Base-by-base conservation (phyloP, 257 asterid species). In the Parsonsia alboflavescens region DNA sequence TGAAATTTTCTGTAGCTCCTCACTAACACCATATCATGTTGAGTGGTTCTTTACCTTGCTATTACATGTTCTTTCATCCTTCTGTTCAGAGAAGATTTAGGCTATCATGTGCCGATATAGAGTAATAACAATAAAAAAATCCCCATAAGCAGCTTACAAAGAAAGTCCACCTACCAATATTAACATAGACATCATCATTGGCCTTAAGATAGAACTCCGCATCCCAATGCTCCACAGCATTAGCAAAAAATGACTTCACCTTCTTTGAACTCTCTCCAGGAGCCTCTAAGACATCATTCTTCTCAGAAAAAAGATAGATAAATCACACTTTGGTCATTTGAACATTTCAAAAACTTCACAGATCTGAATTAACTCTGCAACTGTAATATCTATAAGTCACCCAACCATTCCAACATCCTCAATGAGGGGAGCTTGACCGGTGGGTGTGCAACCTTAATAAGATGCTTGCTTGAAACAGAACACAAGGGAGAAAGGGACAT, bases 191-290 rank as follows among this genome's bases (percentile, higher is more conserved):
- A 89, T 91, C 93, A 79, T 93, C 98, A 74, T 86, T 91, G 80
- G 88, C 85, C 91, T 93, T 91, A 62, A 71, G 84, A 72, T 86
- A 93, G 79, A 91, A 93, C 70, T 89, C 97, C 49, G 98, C 92
- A 85, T 88, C 95, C 98, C 98, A 91, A 33, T 84, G 86, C 78
- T 88, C 92, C 76, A 86, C 96, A 53, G 97, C 97, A 81, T 86
- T 86, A 83, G 84, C 67, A 57, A 93, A 65, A 84, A 91, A 89
- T 80, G 81, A 80, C 78, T 87, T 89, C 24, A 89, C 85, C 82
- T 91, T 93, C 77, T 88, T 86, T 77, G 96, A 75, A 57, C 77
- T 84, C 71, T 88, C 89, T 78, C 80, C 83, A 41, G 85, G 85
- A 77, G 85, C 84, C 85, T 93, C 98, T 74, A 87, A 82, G 19